Conservation (phyloP, 768 basidiomycete genomes). For the Lactarius pseudohatsudake region DNA sequence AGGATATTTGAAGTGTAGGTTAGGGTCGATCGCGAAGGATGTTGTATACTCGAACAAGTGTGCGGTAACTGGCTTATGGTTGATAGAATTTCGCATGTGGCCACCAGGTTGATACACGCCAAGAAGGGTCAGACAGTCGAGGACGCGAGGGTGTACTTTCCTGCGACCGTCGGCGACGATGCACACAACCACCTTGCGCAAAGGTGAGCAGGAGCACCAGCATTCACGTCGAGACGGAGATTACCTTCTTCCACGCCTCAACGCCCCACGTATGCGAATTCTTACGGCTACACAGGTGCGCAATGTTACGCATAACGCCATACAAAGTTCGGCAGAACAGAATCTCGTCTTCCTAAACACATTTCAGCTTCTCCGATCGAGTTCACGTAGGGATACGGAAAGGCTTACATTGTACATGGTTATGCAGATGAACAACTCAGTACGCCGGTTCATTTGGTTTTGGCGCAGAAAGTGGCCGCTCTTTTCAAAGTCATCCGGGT, state of each 20-base stretch:
- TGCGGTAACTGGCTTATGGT: conserved; percentile 69
- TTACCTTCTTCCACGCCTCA: conserved; percentile 93
- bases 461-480: conserved; percentile 85
- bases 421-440: conserved; percentile 91
- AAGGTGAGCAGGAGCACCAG: background rate
- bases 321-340: conserved; percentile 91
- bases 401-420: conserved; percentile 92
- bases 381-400: background rate
- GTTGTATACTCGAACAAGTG: conserved; percentile 88
- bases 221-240: background rate
- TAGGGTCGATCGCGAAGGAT: conserved; percentile 74
- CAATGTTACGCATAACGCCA: conserved; percentile 89
- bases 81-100: conserved; percentile 62
- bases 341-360: conserved; percentile 75
- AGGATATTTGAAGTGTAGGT: conserved; percentile 81
- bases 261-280: conserved; percentile 94
- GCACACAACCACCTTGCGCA: conserved; percentile 79
- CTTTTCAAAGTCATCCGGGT: conserved; percentile 88
- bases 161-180: conserved; percentile 88
- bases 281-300: conserved; percentile 79
- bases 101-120: conserved; percentile 85
- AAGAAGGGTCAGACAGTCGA: conserved; percentile 87
- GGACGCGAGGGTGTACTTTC: conserved; percentile 78
- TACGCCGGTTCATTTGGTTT: conserved; percentile 72
- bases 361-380: conserved; percentile 16